Percentiles rank a stretch among this genome's conserved stretches.
These are phyloP conservation scores for Mycena sanguinolenta DNA, from an alignment of 768 basidiomycete genomes.

Conservation along the genomic window DNA sequence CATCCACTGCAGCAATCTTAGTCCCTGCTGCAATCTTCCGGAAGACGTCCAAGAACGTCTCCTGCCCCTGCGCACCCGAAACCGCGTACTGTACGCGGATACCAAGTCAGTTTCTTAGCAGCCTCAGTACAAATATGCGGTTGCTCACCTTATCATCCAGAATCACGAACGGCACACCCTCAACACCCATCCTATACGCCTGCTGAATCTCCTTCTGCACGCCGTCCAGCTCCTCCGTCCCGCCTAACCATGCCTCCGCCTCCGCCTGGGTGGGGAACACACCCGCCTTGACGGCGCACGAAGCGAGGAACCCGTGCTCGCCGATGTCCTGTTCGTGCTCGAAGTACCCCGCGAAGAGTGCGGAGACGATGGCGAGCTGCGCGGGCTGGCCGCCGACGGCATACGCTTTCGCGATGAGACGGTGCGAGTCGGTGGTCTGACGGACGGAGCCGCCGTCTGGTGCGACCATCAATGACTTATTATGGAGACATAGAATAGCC, in stretches of 20 bases:
- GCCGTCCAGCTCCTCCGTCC: constrained; percentile 23
- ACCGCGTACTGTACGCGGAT: constrained; percentile 26
- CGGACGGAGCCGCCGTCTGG: constrained; percentile 32
- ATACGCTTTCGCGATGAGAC: constrained; percentile 35
- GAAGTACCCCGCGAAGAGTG: constrained; percentile 33
- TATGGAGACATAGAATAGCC: not conserved
- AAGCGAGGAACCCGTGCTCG: constrained; percentile 30
- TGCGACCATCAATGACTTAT: not conserved
- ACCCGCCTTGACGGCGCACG: constrained; percentile 24
- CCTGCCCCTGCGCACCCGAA: constrained; percentile 34
- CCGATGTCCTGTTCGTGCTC: constrained; percentile 35
- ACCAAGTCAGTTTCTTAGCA: not conserved
- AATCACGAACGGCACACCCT: constrained; percentile 31
- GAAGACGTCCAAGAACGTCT: constrained; percentile 36
- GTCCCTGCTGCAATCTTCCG: constrained; percentile 32
- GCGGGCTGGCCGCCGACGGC: constrained; percentile 24
- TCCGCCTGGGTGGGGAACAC: constrained; percentile 25
- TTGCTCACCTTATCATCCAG: constrained; percentile 8
- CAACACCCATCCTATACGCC: constrained; percentile 23
- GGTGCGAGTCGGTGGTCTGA: constrained; percentile 38
- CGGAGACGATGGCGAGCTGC: constrained; percentile 33
- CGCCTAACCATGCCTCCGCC: constrained; percentile 22
- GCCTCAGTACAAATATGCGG: not conserved
- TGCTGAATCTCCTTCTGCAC: constrained; percentile 26
- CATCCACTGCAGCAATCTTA: constrained; percentile 15